A percentile compares a stretch with the other conserved stretches of the same genome.
Evolutionary conservation across 768 basidiomycete species (phyloP).

Genomic region (Pholiota molesta): DNA sequence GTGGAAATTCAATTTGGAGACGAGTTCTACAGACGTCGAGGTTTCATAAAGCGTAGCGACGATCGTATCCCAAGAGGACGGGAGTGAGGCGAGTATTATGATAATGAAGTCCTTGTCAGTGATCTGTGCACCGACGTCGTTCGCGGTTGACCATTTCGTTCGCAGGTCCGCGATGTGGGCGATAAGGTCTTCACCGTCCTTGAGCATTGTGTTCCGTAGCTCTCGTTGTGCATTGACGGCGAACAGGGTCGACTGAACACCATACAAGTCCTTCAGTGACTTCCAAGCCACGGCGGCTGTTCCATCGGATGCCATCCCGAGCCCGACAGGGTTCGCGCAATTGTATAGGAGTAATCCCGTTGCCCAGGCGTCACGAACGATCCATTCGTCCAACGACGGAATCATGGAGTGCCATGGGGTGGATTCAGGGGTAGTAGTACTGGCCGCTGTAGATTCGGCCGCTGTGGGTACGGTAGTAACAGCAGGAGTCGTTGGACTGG

Average conservation of each 20-base stretch:
- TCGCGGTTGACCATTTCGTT: constrained; percentile 18
- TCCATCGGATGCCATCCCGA: constrained; percentile 15
- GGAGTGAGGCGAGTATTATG: constrained; percentile 9
- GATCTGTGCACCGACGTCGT: constrained; percentile 19
- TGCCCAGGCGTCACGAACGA: constrained; percentile 11
- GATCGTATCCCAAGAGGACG: constrained; percentile 21
- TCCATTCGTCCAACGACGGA: constrained; percentile 10
- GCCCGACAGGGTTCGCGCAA: constrained; percentile 14
- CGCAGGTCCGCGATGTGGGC: constrained; percentile 19
- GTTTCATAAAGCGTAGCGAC: constrained; percentile 17
- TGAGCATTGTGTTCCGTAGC: constrained; percentile 3
- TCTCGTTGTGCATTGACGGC: constrained; percentile 1
- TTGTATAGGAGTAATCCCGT: constrained; percentile 9
- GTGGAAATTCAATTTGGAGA: constrained; percentile 10
- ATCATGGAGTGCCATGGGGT: constrained; percentile 7
- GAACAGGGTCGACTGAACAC: constrained; percentile 12
- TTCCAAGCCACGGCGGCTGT: constrained; percentile 21
- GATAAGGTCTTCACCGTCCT: constrained; percentile 16
- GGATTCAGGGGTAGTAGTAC: neutral
- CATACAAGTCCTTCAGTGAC: constrained; percentile 15
- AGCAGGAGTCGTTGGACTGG: neutral
- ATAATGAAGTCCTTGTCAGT: constrained; percentile 12
- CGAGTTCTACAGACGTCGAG: constrained; percentile 13
- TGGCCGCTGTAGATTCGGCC: too few relatives aligned
- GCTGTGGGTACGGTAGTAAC: neutral